Evolutionary conservation across 2,329 filamentous ascomycete species (phyloP), one percentile per base, ranked within the genome.

Genomic region (Nakataea oryzae): DNA sequence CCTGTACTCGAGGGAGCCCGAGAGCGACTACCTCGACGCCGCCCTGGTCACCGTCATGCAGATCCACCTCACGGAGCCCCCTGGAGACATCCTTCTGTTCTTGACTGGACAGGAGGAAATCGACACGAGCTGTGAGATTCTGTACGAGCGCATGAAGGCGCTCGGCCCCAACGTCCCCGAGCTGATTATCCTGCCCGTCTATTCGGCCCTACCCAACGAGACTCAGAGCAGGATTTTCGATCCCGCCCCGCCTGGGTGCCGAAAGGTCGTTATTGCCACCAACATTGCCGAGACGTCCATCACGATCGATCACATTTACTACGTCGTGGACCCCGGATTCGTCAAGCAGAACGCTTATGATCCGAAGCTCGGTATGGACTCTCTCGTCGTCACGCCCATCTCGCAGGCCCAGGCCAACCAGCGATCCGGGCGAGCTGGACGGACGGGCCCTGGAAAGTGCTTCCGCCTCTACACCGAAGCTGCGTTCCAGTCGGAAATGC

Each of bases 241-340:
- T 32, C 93, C 93, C 2, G 90, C 95, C 0, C 91, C 93, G 0
- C 81, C 87, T 0, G 93, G 93, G 21, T 86, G 85, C 61, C 84
- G 95, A 62, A 99, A 99, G 74, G 92, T 97, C 1, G 91, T 99
- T 63, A 96, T 99, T 71, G 95, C 95, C 2, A 99, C 95, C 47
- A 99, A 99, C 69, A 99, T 99, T 70, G 95, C 95, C 0, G 95
- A 99, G 72, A 99, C 95, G 0, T 96, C 91, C 62, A 95, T 99
- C 70, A 99, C 95, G 0, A 97, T 99, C 66, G 95, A 99, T 71
- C 90, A 93, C 59, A 96, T 99, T 67, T 97, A 93, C 77, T 97
- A 96, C 71, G 96, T 99, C 24, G 87, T 99, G 21, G 95, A 99
- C 69, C 93, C 95, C 2, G 95, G 95, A 1, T 99, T 97, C 68